phyloP scores from a whole-genome alignment of 1,139 yeast genomes.

The Taphrina deformans region DNA sequence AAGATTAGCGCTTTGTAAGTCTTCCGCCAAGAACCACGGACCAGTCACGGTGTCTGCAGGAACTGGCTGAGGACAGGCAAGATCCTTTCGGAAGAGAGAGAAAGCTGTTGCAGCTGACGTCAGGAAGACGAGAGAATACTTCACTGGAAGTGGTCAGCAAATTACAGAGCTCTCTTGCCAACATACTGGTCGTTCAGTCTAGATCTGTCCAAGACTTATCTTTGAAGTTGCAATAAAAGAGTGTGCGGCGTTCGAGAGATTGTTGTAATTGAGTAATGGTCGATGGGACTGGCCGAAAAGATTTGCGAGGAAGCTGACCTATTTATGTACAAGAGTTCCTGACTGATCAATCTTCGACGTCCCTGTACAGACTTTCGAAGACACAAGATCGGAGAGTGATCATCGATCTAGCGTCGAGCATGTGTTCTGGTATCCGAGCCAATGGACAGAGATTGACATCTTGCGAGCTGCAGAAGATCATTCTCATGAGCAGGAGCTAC shows the following conservation, averaged over 20 bases:
- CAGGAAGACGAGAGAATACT: not conserved
- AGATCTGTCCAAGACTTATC: not conserved
- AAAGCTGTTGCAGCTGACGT: not conserved
- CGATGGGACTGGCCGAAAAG: too few species aligned
- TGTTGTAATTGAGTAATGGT: too few species aligned
- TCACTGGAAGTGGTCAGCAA: not conserved
- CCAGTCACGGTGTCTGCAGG: constrained; percentile 5
- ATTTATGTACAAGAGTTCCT: not conserved
- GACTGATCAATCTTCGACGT: too few species aligned
- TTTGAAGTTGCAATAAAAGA: not conserved
- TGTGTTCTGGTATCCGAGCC: too few species aligned
- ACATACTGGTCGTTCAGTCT: too few species aligned
- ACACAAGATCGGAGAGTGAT: too few species aligned
- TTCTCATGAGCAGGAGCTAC: too few species aligned
- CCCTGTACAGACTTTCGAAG: too few species aligned
- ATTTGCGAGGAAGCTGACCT: not conserved
- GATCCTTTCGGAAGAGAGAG: not conserved
- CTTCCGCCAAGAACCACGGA: not conserved
- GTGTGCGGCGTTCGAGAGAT: not conserved
- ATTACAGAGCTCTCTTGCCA: not conserved
- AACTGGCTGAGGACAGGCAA: not conserved
- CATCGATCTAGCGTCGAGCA: too few species aligned
- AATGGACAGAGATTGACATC: too few species aligned
- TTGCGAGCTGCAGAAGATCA: too few species aligned
- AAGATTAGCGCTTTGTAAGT: not conserved